Conservation (phyloP, 306 rosid genomes). For the Vigna angularis region DNA sequence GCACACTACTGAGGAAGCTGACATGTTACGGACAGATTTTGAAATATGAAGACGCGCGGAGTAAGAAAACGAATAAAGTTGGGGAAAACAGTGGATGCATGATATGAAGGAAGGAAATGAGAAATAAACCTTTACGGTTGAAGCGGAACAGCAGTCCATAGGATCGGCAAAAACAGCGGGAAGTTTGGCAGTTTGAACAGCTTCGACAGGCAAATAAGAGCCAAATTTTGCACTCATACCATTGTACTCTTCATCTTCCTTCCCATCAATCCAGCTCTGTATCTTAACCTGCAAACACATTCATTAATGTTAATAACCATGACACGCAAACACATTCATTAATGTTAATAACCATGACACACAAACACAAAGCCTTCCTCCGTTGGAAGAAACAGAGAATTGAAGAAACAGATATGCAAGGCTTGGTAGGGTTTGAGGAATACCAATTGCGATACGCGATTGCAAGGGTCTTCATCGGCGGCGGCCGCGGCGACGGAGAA, state of each 20-base stretch:
- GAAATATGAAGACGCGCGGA: neutral
- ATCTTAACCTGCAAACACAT: slow-evolving; percentile 66
- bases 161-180: slow-evolving; percentile 69
- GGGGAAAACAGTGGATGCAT: neutral
- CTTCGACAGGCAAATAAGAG: slow-evolving; percentile 59
- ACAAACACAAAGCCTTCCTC: too few relatives aligned
- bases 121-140: slow-evolving; percentile 63
- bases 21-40: neutral
- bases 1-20: neutral
- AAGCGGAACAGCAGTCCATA: slow-evolving; percentile 64
- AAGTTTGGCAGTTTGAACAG: slow-evolving; percentile 42
- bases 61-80: neutral
- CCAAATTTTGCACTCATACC: slow-evolving; percentile 82
- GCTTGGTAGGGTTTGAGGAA: neutral
- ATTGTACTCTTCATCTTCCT: slow-evolving; percentile 45
- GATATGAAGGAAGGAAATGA: neutral
- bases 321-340: neutral
- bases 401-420: too few relatives aligned
- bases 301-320: neutral
- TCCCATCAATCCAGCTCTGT: slow-evolving; percentile 67
- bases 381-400: neutral
- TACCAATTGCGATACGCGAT: slow-evolving; percentile 37
- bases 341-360: neutral
- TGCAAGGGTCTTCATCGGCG: slow-evolving; percentile 36
- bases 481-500: neutral